Conservation (phyloP, 1,284 basidiomycete species). For the Apiotrichum sp. region DNA sequence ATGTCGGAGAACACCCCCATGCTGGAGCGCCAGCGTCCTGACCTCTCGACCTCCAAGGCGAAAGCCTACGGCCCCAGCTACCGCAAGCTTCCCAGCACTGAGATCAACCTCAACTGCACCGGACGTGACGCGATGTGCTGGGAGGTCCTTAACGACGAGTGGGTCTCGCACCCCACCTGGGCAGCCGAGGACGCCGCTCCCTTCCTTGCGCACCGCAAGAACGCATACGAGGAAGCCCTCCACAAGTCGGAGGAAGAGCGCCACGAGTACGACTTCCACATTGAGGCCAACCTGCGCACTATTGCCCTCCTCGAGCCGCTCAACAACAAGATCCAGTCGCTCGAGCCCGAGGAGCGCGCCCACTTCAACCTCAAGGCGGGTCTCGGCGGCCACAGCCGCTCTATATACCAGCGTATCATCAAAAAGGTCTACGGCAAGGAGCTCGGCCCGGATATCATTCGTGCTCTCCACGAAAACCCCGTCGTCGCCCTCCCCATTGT, state of each 20-base stretch:
- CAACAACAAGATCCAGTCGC: slow-evolving; percentile 75
- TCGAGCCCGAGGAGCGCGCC: slow-evolving; percentile 81
- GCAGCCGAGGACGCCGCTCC: slow-evolving; percentile 89
- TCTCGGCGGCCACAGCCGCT: slow-evolving; percentile 80
- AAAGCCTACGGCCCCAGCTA: slow-evolving; percentile 77
- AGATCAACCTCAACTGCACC: slow-evolving; percentile 83
- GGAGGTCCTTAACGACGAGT: slow-evolving; percentile 91
- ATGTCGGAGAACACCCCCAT: slow-evolving; percentile 55
- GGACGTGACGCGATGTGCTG: slow-evolving; percentile 92
- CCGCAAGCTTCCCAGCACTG: slow-evolving; percentile 77
- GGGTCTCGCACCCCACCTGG: slow-evolving; percentile 97
- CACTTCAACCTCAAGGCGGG: slow-evolving; percentile 79
- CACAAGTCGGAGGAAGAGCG: slow-evolving; percentile 98
- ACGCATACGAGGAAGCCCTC: slow-evolving; percentile 89
- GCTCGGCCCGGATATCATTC: slow-evolving; percentile 74
- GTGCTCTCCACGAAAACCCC: slow-evolving; percentile 88
- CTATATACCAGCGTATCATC: slow-evolving; percentile 87
- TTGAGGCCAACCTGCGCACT: slow-evolving; percentile 86
- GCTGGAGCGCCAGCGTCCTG: slow-evolving; percentile 56
- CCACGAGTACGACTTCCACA: slow-evolving; percentile 95
- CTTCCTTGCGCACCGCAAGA: slow-evolving; percentile 95
- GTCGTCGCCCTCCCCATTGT: slow-evolving; percentile 88
- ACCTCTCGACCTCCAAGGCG: slow-evolving; percentile 42
- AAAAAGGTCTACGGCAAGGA: slow-evolving; percentile 87
- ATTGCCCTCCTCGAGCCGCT: slow-evolving; percentile 90